phyloP scores from a whole-genome alignment of 1,284 basidiomycete genomes.

The Rhizoctonia solani region DNA sequence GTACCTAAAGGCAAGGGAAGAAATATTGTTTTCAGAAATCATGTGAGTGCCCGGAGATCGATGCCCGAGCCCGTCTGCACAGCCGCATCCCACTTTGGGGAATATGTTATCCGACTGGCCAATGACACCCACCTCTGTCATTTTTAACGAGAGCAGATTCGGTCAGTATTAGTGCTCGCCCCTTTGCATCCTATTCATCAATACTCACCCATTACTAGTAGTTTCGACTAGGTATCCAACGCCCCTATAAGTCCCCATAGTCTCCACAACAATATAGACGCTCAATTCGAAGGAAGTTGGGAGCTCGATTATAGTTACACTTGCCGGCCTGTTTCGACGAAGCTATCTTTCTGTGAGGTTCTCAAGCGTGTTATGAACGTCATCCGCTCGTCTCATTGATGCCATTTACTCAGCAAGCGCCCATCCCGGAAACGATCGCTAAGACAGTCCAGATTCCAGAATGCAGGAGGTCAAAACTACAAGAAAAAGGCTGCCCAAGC shows the following conservation, averaged over 20 bases:
- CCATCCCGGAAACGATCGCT: slow-evolving; percentile 5
- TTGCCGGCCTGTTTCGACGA: background rate
- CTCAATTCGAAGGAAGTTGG: slow-evolving; percentile 13
- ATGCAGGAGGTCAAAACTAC: slow-evolving; percentile 32
- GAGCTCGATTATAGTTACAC: background rate
- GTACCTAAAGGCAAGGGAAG: no score
- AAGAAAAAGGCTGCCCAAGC: slow-evolving; percentile 33
- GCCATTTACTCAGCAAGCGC: slow-evolving; percentile 31
- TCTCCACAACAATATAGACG: slow-evolving; percentile 21
- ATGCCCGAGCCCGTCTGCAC: background rate
- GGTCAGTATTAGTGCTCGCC: background rate
- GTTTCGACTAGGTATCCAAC: background rate
- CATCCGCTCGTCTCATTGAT: background rate
- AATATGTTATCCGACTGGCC: background rate
- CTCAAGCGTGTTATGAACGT: background rate
- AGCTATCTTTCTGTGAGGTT: slow-evolving; percentile 22
- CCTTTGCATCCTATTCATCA: background rate
- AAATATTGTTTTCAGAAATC: background rate
- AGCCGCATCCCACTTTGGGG: background rate
- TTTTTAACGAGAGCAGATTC: background rate
- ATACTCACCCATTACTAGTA: background rate
- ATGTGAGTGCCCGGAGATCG: background rate
- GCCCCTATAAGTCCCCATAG: background rate
- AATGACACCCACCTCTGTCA: background rate
- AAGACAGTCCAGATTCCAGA: background rate